These are phyloP conservation scores for Millerozyma miso DNA, from an alignment of 805 yeast species.

Conservation along the genomic window DNA sequence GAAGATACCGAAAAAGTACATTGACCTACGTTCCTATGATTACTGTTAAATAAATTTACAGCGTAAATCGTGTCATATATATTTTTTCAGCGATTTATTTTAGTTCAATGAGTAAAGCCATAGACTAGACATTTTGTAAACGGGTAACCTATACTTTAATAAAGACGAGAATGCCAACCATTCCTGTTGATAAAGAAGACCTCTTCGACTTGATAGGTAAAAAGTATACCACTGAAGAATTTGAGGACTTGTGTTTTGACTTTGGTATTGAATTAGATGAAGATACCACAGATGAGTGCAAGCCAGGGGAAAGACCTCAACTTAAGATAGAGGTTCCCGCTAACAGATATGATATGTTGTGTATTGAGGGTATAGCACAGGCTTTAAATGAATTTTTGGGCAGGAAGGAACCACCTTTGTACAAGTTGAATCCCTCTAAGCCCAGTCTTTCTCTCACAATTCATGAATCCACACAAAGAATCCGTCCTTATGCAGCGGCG, in stretches of 20 bases:
- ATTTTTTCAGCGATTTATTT: neutral
- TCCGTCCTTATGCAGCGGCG: constrained; percentile 92
- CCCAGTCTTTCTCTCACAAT: constrained; percentile 67
- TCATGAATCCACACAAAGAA: constrained; percentile 63
- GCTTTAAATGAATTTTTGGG: constrained; percentile 90
- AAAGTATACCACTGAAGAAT: constrained; percentile 72
- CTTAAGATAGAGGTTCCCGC: constrained; percentile 96
- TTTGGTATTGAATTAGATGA: constrained; percentile 98
- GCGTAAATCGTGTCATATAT: neutral
- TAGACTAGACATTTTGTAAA: no score
- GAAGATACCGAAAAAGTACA: constrained; percentile 17
- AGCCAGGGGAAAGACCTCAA: constrained; percentile 87
- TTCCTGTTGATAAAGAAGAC: constrained; percentile 92
- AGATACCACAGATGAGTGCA: constrained; percentile 80
- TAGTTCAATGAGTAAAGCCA: no score
- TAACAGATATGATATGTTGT: constrained; percentile 95
- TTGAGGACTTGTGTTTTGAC: constrained; percentile 95
- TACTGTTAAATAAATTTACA: neutral
- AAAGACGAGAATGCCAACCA: constrained; percentile 74
- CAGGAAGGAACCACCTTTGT: constrained; percentile 58
- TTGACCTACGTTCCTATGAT: constrained; percentile 2
- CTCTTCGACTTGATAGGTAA: constrained; percentile 71
- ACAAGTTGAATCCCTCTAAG: constrained; percentile 54
- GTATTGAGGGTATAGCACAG: constrained; percentile 97
- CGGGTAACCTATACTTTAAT: no score